Evolutionary conservation across 345 rosid genomes (phyloP), one percentile per base, ranked within the genome.

Genomic region (Aquilaria yunnanensis): DNA sequence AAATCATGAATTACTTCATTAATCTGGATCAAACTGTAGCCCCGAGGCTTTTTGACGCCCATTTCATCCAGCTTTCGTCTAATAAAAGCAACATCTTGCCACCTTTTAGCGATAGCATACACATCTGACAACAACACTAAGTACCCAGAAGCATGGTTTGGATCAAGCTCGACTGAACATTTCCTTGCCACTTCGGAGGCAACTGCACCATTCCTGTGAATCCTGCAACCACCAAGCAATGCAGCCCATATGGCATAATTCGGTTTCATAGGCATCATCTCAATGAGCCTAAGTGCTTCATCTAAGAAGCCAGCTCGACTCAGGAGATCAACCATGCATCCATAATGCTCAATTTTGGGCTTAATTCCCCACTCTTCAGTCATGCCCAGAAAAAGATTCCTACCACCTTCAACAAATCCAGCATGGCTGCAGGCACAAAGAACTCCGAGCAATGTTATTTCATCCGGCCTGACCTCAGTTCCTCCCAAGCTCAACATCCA

Each of bases 341-440:
- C 74, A 48, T 74, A 80, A 56, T 80, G 84, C 72, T 77, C 81
- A 14, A 80, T 72, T 57, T 52, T 59, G 45, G 84, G 79, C 41
- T 67, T 53, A 63, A 77, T 67, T 13, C 81, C 77, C 77, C 71
- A 71, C 10, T 29, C 62, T 43, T 2, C 64, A 65, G 47, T 64
- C 84, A 80, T 74, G 49, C 54, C 14, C 7, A 54, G 51, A 57
- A 80, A 77, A 63, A 69, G 12, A 52, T 67, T 59, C 53, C 67
- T 46, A 7, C 84, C 81, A 51, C 77, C 59, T 3, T 74, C 54
- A 10, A 80, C 72, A 51, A 63, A 65, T 32, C 84, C 81, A 53
- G 73, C 81, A 55, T 77, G 81, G 68, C 84, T 80, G 63, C 84
- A 80, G 43, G 81, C 84, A 72, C 59, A 46, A 6, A 77, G 77